Evolutionary conservation across 2,329 filamentous ascomycete genomes (phyloP), one percentile per base, ranked within the genome.

Genomic region (Paracorniculantispora psalliotae): DNA sequence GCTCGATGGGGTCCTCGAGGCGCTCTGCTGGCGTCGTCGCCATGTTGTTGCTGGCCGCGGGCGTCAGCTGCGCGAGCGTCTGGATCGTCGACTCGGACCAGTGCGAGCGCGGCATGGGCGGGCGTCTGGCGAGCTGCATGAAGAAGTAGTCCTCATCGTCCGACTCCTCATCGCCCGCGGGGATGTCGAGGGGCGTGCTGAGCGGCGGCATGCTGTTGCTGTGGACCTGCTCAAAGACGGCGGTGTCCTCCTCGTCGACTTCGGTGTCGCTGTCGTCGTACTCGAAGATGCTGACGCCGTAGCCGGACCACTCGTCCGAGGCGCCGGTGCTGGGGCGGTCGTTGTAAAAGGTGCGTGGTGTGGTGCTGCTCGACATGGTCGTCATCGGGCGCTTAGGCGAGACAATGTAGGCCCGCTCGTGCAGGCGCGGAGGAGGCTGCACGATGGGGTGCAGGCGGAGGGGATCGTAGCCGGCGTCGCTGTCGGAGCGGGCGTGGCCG

Each of bases 81-180:
- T 72, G 67, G 58, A 76, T 71, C 30, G 75, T 77, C 8, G 75
- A 77, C 56, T 75, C 75, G 41, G 75, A 77, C 75, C 75, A 77
- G 59, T 70, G 71, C 21, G 74, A 77, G 53, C 70, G 67, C 2
- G 69, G 71, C 62, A 74, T 60, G 4, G 66, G 62, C 21, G 72
- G 71, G 19, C 69, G 67, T 60, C 65, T 63, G 44, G 67, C 56
- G 41, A 71, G 61, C 33, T 67, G 65, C 61, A 67, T 59, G 59
- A 67, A 65, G 64, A 73, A 75, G 65, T 73, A 74, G 41, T 73
- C 72, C 25, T 63, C 63, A 8, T 69, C 63, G 26, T 70, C 66
- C 6, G 66, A 63, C 41, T 67, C n/a, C n/a, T n/a, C 64, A 46
- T 67, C 60, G 30, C 30, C 30, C 49, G 64, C 62, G 50, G 62